A percentile compares a stretch with the other conserved stretches of the same genome.
Conservation (phyloP, 1,284 basidiomycete species). For the Calocybe gambosa region DNA sequence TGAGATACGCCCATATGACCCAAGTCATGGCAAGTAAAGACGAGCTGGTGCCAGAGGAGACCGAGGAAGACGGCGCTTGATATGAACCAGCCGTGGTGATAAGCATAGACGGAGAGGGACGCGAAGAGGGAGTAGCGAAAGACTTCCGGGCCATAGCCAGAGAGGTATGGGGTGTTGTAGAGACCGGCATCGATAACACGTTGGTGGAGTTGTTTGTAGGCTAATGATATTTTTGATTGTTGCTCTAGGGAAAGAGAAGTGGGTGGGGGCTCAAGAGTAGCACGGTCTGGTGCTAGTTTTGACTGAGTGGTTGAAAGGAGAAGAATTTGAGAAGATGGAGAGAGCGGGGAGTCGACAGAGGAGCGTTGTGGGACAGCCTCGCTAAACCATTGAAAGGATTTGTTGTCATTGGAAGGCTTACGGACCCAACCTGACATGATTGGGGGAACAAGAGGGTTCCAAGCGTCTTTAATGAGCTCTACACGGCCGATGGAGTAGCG, state of each 20-base stretch:
- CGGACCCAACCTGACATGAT: constrained; percentile 79
- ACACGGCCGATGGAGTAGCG: constrained; percentile 77
- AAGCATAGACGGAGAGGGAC: constrained; percentile 55
- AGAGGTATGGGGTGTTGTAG: constrained; percentile 76
- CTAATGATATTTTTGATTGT: constrained; percentile 70
- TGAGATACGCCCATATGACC: constrained; percentile 95
- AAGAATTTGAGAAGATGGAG: constrained; percentile 53
- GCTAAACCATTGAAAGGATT: constrained; percentile 46
- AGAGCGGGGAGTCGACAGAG: constrained; percentile 26
- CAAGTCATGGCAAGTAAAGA: constrained; percentile 91
- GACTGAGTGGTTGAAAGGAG: constrained; percentile 39
- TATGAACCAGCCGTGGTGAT: constrained; percentile 59
- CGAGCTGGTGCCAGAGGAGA: constrained; percentile 91
- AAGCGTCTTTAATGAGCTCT: constrained; percentile 49
- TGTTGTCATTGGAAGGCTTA: constrained; percentile 34
- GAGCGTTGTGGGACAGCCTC: constrained; percentile 49
- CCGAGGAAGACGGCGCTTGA: constrained; percentile 79
- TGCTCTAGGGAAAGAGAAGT: constrained; percentile 49
- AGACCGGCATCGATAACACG: constrained; percentile 77
- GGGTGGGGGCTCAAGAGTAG: constrained; percentile 46
- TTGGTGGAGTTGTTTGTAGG: constrained; percentile 78
- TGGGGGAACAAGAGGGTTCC: constrained; percentile 85
- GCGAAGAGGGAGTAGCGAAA: constrained; percentile 70
- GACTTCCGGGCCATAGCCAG: constrained; percentile 90
- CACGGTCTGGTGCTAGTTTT: constrained; percentile 39